phyloP scores from a whole-genome alignment of 768 basidiomycete genomes.

The Calvatia gigantea region DNA sequence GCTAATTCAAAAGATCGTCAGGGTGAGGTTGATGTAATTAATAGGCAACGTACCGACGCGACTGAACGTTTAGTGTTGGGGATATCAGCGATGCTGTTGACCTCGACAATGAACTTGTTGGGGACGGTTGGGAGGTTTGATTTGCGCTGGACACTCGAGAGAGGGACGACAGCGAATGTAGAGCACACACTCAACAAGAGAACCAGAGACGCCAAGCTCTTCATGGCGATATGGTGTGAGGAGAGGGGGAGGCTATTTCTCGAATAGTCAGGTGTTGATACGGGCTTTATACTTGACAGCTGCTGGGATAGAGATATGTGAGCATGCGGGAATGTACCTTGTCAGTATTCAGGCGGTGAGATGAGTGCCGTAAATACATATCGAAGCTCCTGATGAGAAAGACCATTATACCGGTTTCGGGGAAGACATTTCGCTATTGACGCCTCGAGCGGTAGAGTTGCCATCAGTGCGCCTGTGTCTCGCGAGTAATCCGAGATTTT shows the following conservation, averaged over 20 bases:
- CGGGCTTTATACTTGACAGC: conserved; percentile 4
- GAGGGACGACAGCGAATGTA: conserved; percentile 26
- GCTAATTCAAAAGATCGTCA: conserved; percentile 24
- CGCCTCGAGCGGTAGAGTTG: background rate
- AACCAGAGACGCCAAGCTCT: conserved; percentile 25
- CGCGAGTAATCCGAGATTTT: background rate
- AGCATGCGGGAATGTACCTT: background rate
- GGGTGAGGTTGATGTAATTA: background rate
- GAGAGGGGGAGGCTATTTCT: background rate
- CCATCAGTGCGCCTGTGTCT: background rate
- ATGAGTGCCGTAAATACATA: background rate
- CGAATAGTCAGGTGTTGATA: background rate
- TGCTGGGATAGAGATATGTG: background rate
- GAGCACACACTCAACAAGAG: conserved; percentile 24
- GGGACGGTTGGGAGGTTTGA: conserved; percentile 36
- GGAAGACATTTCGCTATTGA: background rate
- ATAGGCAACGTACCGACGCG: conserved; percentile 21
- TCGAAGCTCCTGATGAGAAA: background rate
- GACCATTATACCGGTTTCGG: background rate
- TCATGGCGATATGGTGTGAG: conserved; percentile 27
- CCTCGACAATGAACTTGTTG: conserved; percentile 58
- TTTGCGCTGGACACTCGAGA: conserved; percentile 35
- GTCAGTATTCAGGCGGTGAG: background rate
- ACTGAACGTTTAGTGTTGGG: conserved; percentile 32
- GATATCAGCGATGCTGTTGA: conserved; percentile 37